Conservation (phyloP, 2,329 filamentous ascomycete genomes). For the Penicillium verrucosum region DNA sequence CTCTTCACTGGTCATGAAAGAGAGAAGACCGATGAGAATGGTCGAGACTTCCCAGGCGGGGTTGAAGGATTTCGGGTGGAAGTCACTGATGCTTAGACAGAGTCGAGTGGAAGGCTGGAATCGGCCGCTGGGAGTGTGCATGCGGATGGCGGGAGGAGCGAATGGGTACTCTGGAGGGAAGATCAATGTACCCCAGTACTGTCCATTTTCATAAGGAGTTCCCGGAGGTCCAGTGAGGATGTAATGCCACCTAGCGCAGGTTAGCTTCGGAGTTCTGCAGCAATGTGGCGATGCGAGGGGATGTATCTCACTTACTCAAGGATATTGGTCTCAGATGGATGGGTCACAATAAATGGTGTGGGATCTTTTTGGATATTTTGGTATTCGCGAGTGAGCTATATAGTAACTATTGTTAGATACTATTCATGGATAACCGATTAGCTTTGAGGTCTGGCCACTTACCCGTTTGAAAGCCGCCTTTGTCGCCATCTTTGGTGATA, state of each 20-base stretch:
- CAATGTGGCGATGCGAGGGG: neutral
- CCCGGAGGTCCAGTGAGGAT: constrained; percentile 91
- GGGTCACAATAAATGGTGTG: constrained; percentile 82
- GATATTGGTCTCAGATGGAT: constrained; percentile 87
- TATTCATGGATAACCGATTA: neutral
- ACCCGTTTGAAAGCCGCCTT: constrained; percentile 71
- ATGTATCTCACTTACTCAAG: constrained; percentile 63
- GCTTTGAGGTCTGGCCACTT: constrained; percentile 30
- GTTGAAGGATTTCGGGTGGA: constrained; percentile 97
- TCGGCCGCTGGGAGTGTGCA: constrained; percentile 95
- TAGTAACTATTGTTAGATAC: constrained; percentile 9
- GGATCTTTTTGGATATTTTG: constrained; percentile 68
- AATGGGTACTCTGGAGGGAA: constrained; percentile 98
- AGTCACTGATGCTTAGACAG: constrained; percentile 94
- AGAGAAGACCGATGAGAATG: constrained; percentile 87
- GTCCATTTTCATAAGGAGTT: constrained; percentile 89
- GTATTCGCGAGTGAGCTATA: constrained; percentile 63
- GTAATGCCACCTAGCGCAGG: constrained; percentile 72
- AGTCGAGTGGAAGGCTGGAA: constrained; percentile 91
- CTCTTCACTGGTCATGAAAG: constrained; percentile 98
- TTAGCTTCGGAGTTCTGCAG: constrained; percentile 12
- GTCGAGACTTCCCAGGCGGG: constrained; percentile 98
- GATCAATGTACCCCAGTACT: constrained; percentile 96
- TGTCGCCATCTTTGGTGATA: constrained; percentile 58
- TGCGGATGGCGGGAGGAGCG: constrained; percentile 92